Conservation (phyloP, 768 basidiomycete species). For the Hygrophorus russula region DNA sequence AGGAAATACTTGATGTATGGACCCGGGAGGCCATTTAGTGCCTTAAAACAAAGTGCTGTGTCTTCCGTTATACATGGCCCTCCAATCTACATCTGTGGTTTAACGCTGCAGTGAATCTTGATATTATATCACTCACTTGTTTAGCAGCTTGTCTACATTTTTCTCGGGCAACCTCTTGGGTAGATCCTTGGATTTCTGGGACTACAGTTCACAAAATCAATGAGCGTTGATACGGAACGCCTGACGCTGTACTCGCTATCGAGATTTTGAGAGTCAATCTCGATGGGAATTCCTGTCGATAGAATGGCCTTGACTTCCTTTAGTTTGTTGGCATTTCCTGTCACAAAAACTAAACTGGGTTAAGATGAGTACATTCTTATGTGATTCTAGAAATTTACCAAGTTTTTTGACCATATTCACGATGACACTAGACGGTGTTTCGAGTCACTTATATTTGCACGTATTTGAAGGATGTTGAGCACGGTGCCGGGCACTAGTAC, state of each 20-base stretch:
- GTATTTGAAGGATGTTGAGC: no score
- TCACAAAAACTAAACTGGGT: conserved; percentile 66
- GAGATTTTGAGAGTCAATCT: conserved; percentile 66
- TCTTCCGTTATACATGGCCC: conserved; percentile 72
- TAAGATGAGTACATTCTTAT: neutral
- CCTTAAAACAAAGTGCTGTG: conserved; percentile 86
- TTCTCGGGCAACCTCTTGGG: conserved; percentile 76
- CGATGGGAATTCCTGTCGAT: conserved; percentile 51
- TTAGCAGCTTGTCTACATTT: conserved; percentile 85
- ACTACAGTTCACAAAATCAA: conserved; percentile 33
- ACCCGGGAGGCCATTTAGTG: conserved; percentile 85
- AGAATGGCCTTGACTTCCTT: conserved; percentile 82
- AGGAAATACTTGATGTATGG: conserved; percentile 97
- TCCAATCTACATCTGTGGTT: conserved; percentile 23
- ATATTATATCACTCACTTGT: conserved; percentile 32
- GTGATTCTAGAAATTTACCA: conserved; percentile 6
- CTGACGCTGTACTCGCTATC: conserved; percentile 50
- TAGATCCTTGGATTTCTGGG: conserved; percentile 90
- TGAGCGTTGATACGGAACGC: neutral
- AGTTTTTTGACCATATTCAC: conserved; percentile 12
- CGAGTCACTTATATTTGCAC: no score
- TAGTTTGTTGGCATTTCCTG: conserved; percentile 89
- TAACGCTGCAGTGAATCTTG: neutral
- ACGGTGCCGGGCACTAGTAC: no score
- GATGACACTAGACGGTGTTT: no score